Base-by-base conservation (phyloP, 2,329 filamentous ascomycete genomes). In the Penicillium sp. region DNA sequence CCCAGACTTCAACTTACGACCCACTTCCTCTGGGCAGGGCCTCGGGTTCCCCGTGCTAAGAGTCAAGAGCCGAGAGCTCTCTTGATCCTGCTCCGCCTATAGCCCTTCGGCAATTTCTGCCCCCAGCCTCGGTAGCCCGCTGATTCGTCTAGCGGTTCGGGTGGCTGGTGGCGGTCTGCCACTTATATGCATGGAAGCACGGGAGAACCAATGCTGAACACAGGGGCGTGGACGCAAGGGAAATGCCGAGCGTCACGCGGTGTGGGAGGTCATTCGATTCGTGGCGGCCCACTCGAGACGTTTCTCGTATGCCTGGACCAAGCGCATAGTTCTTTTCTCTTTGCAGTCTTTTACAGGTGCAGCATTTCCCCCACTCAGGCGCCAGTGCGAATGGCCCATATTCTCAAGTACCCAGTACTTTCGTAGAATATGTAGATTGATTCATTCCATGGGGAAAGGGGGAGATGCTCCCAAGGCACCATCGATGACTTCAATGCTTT, bases 141-240 rank as follows among this genome's bases (percentile, higher is more conserved):
- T 50, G 36, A 44, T 49, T 44, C 38, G 35, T 23, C 23, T 41
- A 28, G 38, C 22, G 36, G 44, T 32, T 32, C 45, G 35, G 40
- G 40, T 50, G 28, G 44, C 47, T 46, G 38, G 41, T 53, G 51
- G 51, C 46, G 48, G 49, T 45, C 46, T 54, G 40, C 42, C 49
- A 49, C 29, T 45, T 27, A 54, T 52, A 61, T 63, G 56, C 60
- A 64, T 60, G 47, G 61, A 64, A 64, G 54, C 41, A 44, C 52
- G 59, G 59, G 49, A 64, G 61, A 64, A 64, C 46, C 47, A 34
- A 41, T 46, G 37, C 28, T 46, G 37, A 37, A 46, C 26, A 26
- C 37, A 26, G 14, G 24, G 37, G 8, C 10, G 31, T 11, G 29
- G n/a, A 31, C 29, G 31, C 14, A 14, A 24, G 34, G 34, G 11